Percentiles rank a stretch among this genome's conserved stretches.
These are phyloP conservation scores for Cryptosporidium baileyi DNA, from an alignment of 169 alveolate genomes.

Conservation along the genomic window DNA sequence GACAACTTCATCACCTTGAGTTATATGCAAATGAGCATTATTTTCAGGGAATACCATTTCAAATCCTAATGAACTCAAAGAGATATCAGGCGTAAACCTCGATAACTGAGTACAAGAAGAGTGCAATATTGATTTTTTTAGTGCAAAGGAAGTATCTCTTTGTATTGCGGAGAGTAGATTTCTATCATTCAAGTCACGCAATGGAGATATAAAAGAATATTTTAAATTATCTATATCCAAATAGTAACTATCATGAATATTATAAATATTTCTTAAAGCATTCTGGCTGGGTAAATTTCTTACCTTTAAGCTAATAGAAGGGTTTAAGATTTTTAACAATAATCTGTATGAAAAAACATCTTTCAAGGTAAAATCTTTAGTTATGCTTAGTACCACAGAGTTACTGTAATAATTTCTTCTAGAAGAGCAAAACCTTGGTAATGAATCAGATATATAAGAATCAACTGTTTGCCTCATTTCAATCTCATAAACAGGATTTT, in stretches of 20 bases:
- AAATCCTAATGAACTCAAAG: neutral
- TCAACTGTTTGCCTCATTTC: constrained; percentile 14
- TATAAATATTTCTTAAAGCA: constrained; percentile 38
- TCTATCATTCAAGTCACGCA: neutral
- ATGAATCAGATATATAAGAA: neutral
- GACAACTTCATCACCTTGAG: neutral
- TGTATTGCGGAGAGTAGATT: neutral
- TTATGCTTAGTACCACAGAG: constrained; percentile 9
- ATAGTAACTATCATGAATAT: neutral
- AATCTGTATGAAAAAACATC: neutral
- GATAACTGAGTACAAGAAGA: neutral
- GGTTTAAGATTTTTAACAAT: neutral
- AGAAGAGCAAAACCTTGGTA: constrained; percentile 32
- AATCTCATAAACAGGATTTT: constrained; percentile 13
- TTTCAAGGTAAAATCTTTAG: neutral
- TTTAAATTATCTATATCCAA: neutral
- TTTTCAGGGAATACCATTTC: neutral
- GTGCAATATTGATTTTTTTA: neutral
- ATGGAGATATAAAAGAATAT: neutral
- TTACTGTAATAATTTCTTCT: constrained; percentile 36
- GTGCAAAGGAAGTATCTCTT: neutral
- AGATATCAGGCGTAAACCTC: neutral
- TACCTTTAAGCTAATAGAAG: neutral
- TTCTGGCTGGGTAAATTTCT: constrained; percentile 48
- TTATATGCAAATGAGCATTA: neutral